Conservation (phyloP, 75 land plant genomes). For the Sequoiadendron giganteum region DNA sequence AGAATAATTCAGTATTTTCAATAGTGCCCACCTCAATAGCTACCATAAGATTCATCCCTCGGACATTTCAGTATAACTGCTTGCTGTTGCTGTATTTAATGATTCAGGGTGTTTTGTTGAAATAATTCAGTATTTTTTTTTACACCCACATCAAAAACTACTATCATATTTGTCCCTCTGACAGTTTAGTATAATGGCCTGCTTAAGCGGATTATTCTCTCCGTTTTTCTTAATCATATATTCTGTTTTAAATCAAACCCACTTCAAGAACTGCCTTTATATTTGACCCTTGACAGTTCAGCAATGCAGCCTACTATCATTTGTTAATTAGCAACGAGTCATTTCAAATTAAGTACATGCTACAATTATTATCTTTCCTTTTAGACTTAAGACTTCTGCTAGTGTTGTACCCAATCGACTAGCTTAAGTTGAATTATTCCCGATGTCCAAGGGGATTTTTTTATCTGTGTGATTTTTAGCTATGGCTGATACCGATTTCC, state of each 20-base stretch:
- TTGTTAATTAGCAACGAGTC: not conserved
- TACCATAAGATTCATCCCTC: not conserved
- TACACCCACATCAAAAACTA: too few species aligned
- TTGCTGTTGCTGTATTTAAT: not conserved
- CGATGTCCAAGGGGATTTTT: not conserved
- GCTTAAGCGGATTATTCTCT: not conserved
- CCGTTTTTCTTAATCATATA: not conserved
- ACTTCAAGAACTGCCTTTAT: not conserved
- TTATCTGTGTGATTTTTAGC: not conserved
- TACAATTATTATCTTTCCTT: not conserved
- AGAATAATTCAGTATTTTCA: too few species aligned
- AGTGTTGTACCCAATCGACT: not conserved
- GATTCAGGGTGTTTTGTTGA: not conserved
- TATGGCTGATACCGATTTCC: not conserved
- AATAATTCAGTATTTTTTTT: too few species aligned
- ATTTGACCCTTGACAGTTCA: not conserved
- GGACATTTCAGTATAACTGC: not conserved
- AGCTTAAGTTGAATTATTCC: not conserved
- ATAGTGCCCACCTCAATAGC: not conserved
- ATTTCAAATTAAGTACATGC: too few species aligned
- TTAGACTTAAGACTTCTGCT: not conserved
- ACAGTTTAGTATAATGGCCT: not conserved
- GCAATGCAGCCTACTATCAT: not conserved
- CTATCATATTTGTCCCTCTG: not conserved
- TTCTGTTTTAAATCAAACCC: not conserved